Evolutionary conservation across 2,329 filamentous ascomycete genomes (phyloP), one percentile per base, ranked within the genome.

Genomic region (Gliomastix tumulicola): DNA sequence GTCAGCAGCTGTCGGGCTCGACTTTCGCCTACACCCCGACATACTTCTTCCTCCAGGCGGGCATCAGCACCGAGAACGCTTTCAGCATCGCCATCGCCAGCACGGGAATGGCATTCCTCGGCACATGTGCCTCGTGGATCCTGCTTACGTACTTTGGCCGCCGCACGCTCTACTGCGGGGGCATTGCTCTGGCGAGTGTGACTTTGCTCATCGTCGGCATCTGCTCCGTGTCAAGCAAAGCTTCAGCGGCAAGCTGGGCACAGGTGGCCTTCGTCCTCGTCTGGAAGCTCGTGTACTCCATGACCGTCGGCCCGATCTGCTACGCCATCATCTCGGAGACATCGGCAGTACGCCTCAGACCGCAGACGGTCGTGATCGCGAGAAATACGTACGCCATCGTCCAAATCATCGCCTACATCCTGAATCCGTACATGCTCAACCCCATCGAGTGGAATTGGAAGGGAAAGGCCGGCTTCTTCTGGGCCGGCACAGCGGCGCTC

Each of bases 221-320:
- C 36, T 41, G 21, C 21, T 38, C 12, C 37, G 59, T 55, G 1
- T 53, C 11, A 40, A 39, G 51, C 44, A 47, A 8, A 18, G 48
- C 16, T 21, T 37, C 5, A 36, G 51, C 18, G 49, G 50, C 11
- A 65, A 64, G 43, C 10, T 44, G 34, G 39, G 38, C 52, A 0
- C 60, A 63, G 40, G 58, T 59, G 20, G 42, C 50, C 4, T 40
- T 60, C n/a, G 56, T 52, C 3, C 47, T 63, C 12, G 41, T 60
- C 17, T 60, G 53, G 48, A 55, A 51, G 3, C 58, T 65, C 41
- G 46, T 58, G 6, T 73, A 70, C 50, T 61, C 65, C 49, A 49
- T 59, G 38, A 69, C 64, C 4, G 55, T 71, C 21, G 70, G 68
- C 2, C 65, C 66, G 4, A 55, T 66, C 13, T 59, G 59, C 23